Conservation (phyloP, 352 stramenopile species). For the Phytopythium cucurbitacearum region DNA sequence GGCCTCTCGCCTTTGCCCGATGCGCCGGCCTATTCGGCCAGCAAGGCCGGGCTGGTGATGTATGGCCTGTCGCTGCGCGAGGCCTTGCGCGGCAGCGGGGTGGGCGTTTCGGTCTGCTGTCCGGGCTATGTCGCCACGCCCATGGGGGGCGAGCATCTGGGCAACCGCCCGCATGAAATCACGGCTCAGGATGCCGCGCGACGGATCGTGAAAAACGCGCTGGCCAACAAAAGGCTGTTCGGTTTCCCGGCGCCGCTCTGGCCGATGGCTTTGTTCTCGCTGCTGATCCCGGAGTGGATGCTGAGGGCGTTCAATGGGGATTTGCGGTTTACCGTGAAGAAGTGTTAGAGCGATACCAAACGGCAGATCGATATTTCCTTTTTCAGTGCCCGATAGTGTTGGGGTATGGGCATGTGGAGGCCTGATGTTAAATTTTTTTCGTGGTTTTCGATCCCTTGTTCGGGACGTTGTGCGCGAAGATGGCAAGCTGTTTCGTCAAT, state of each 20-base stretch:
- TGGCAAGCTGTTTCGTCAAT: slow-evolving; percentile 6
- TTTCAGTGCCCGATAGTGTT: slow-evolving; percentile 6
- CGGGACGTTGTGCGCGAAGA: slow-evolving; percentile 5
- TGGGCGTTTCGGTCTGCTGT: slow-evolving; percentile 5
- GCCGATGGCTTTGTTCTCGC: slow-evolving; percentile 5
- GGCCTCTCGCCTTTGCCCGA: slow-evolving; percentile 4
- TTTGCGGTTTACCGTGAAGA: slow-evolving; percentile 6
- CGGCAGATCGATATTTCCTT: slow-evolving; percentile 6
- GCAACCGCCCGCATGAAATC: slow-evolving; percentile 5
- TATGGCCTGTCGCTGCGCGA: slow-evolving; percentile 5
- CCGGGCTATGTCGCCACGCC: slow-evolving; percentile 4
- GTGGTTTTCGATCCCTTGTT: slow-evolving; percentile 6
- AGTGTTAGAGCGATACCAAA: slow-evolving; percentile 6
- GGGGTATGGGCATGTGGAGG: slow-evolving; percentile 5
- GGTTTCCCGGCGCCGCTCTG: slow-evolving; percentile 4
- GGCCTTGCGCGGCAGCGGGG: slow-evolving; percentile 4
- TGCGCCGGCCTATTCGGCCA: slow-evolving; percentile 4
- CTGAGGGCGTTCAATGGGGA: slow-evolving; percentile 5
- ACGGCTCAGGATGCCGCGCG: slow-evolving; percentile 4
- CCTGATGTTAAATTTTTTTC: slow-evolving; percentile 7
- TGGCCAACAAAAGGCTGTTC: slow-evolving; percentile 5
- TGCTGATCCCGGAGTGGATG: slow-evolving; percentile 5
- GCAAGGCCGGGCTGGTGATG: slow-evolving; percentile 4
- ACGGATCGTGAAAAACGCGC: slow-evolving; percentile 5
- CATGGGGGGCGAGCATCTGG: slow-evolving; percentile 4